Percentiles rank a stretch among this genome's conserved stretches.
Conservation (phyloP, 2,329 filamentous ascomycete genomes). For the Curvularia sp. region DNA sequence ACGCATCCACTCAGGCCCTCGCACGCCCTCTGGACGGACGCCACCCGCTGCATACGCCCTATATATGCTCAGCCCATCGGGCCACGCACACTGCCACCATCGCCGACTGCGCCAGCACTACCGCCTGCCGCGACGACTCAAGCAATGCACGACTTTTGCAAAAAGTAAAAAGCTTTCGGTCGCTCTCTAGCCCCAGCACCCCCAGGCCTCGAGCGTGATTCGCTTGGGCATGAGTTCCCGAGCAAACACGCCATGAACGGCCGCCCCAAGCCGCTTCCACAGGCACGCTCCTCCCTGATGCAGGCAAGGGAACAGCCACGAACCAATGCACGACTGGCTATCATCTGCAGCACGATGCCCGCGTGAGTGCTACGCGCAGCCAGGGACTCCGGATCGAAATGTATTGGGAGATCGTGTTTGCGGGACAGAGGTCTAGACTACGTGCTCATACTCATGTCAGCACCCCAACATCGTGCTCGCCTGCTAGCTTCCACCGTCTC, state of each 20-base stretch:
- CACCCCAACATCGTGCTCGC: slow-evolving; percentile 4
- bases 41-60: no score
- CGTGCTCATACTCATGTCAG: slow-evolving; percentile 3
- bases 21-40: no score
- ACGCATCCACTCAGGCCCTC: no score
- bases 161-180: background rate
- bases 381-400: slow-evolving; percentile 13
- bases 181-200: background rate
- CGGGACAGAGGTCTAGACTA: slow-evolving; percentile 9
- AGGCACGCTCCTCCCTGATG: slow-evolving; percentile 4
- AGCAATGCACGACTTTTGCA: background rate
- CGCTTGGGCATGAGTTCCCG: background rate
- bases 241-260: background rate
- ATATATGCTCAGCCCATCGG: background rate
- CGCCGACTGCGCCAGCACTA: background rate
- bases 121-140: no score
- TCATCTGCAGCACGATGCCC: slow-evolving; percentile 8
- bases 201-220: background rate
- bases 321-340: background rate
- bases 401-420: slow-evolving; percentile 10
- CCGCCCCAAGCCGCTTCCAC: slow-evolving; percentile 1
- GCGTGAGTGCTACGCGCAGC: slow-evolving; percentile 2
- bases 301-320: slow-evolving; percentile 2
- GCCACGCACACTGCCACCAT: background rate
- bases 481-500: slow-evolving; percentile 10